Evolutionary conservation across 768 basidiomycete species (phyloP).

Genomic region (Lactifluus subvellereus): DNA sequence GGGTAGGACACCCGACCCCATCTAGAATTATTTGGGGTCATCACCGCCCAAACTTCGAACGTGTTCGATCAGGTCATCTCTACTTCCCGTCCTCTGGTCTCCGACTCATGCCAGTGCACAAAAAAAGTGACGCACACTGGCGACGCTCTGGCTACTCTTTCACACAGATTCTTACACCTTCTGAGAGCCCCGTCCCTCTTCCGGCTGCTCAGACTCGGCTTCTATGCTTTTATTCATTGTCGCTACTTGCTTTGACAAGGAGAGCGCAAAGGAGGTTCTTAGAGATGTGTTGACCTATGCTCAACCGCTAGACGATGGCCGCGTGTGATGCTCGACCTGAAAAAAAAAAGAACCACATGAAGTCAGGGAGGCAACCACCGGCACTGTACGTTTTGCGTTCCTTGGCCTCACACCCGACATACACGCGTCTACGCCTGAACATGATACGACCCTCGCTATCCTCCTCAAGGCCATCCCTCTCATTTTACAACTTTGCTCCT

Average conservation of each 20-base stretch:
- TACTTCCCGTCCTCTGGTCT: not conserved
- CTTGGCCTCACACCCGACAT: conserved; percentile 61
- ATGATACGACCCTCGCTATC: conserved; percentile 49
- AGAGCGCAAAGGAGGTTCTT: conserved; percentile 89
- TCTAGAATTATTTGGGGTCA: no score
- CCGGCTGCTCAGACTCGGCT: no score
- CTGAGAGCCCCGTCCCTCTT: no score
- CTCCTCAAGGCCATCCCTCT: conserved; percentile 63
- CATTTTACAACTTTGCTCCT: conserved; percentile 78
- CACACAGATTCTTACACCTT: no score
- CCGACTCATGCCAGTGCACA: conserved; percentile 13
- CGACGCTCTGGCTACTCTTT: conserved; percentile 26
- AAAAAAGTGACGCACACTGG: conserved; percentile 33
- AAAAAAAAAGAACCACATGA: not conserved
- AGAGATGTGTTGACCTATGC: conserved; percentile 79
- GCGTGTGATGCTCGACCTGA: conserved; percentile 49
- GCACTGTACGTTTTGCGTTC: conserved; percentile 79
- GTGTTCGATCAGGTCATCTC: no score
- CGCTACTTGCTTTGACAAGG: conserved; percentile 71
- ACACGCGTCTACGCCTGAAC: conserved; percentile 38
- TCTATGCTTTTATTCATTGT: conserved; percentile 35
- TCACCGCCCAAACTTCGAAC: no score
- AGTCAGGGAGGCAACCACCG: conserved; percentile 44
- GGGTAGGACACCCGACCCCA: no score
- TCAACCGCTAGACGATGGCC: conserved; percentile 53